phyloP scores from a whole-genome alignment of 2,329 filamentous ascomycete genomes.

The Penicillium digitatum region DNA sequence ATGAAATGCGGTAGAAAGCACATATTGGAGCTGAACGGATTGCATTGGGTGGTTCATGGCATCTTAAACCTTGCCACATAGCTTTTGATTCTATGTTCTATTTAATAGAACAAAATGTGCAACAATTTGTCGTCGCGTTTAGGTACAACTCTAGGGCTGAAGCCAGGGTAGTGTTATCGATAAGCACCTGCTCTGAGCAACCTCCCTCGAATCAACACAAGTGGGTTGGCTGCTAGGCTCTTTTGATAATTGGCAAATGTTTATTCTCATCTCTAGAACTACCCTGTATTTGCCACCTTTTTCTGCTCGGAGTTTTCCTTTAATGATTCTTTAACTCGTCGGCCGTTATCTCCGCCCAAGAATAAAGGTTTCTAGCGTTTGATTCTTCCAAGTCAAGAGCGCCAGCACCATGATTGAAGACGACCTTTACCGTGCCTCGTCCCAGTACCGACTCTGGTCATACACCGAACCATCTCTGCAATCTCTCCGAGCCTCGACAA shows the following conservation, averaged over 20 bases:
- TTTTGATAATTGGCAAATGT: not conserved
- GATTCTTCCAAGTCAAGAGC: not conserved
- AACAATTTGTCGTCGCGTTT: not conserved
- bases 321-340: too few species aligned
- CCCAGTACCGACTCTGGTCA: conserved; percentile 89
- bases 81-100: not conserved
- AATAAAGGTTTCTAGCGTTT: not conserved
- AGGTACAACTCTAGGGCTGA: not conserved
- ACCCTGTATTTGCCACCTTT: fast-evolving
- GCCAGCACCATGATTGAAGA: conserved; percentile 70
- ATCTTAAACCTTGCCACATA: not conserved
- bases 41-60: conserved; percentile 1
- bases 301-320: not conserved
- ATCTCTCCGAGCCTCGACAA: conserved; percentile 71
- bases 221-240: not conserved
- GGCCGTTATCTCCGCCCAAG: too few species aligned
- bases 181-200: not conserved
- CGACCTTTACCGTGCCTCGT: conserved; percentile 81
- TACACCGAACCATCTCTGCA: conserved; percentile 72
- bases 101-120: not conserved
- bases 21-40: not conserved
- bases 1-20: not conserved
- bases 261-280: not conserved
- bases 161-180: not conserved
- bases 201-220: not conserved